Percentiles rank a stretch among this genome's conserved stretches.
Evolutionary conservation across 2,329 filamentous ascomycete species (phyloP).

Genomic region (Trichothecium sympodiale): DNA sequence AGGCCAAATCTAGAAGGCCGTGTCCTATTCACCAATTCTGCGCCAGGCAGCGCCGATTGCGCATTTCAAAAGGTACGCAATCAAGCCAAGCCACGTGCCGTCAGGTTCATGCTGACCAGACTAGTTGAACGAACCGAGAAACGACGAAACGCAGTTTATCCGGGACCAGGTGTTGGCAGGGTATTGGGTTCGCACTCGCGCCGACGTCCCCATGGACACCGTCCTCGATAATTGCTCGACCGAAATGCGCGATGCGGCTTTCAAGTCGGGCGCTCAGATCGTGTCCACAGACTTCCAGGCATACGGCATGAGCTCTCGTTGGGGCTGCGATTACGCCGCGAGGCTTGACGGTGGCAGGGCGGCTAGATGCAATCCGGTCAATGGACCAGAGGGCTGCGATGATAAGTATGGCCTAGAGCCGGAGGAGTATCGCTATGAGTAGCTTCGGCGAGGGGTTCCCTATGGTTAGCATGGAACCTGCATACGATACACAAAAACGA

Average conservation of each 20-base stretch:
- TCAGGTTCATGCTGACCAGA: neutral
- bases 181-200: conserved; percentile 37
- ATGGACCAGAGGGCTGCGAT: conserved; percentile 8
- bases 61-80: conserved; percentile 31
- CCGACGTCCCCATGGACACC: conserved; percentile 33
- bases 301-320: conserved; percentile 33
- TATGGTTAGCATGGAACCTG: no score
- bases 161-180: conserved; percentile 30
- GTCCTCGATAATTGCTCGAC: conserved; percentile 27
- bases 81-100: neutral
- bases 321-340: conserved; percentile 31
- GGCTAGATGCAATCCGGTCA: conserved; percentile 21
- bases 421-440: conserved; percentile 5
- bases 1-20: conserved; percentile 27
- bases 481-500: no score
- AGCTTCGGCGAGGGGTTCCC: no score
- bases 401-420: conserved; percentile 10
- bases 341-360: conserved; percentile 11
- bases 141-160: conserved; percentile 25
- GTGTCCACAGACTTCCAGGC: conserved; percentile 36
- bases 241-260: conserved; percentile 26
- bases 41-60: conserved; percentile 30
- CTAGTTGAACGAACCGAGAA: conserved; percentile 30
- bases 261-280: conserved; percentile 35
- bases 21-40: conserved; percentile 35